Base-by-base conservation (phyloP, 2,329 filamentous ascomycete genomes). In the Penicillium sp. region DNA sequence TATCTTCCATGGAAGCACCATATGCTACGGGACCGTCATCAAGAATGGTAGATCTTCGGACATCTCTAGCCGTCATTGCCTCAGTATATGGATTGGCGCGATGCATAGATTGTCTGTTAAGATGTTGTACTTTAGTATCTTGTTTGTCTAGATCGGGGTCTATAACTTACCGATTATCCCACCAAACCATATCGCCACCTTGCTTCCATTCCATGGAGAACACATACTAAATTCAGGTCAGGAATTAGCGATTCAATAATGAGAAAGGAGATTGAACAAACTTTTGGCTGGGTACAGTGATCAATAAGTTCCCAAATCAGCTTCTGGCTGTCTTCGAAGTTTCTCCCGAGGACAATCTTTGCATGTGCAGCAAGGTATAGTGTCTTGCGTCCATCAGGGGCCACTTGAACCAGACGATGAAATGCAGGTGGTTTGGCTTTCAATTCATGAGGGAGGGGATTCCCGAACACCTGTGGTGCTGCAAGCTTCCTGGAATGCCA, bases 161-260 rank as follows among this genome's bases (percentile, higher is more conserved):
- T 27, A 21, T 50, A 19, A 49, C 49, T 56, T 45, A 56, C 59
- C 59, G 55, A 56, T 70, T 69, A 59, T 70, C 67, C 68, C 67
- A 70, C 68, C 66, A 69, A 10, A 69, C 64, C 67, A 70, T 65
- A 43, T 67, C 65, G 5, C 68, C 67, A 1, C 58, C 63, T 7
- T 52, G 54, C 8, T 59, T 37, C 67, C 67, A 69, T 50, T 69
- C 63, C 58, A 66, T 62, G 39, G 60, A 63, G 26, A 69, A 70
- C 13, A 67, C 61, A 59, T 69, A 70, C 64, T 70, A 14, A 4
- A 31, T 4, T 43, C 7, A 31, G 13, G 57, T 42, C 7, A 52
- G 37, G 25, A 13, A 37, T 26, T 16, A 5, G 3, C 10, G 9
- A 10, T 8, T 11, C 1, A n/a, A 23, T 21, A 3, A 2, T 3